phyloP scores from a whole-genome alignment of 1,139 yeast species.

The Entelexis sorbosivorans region DNA sequence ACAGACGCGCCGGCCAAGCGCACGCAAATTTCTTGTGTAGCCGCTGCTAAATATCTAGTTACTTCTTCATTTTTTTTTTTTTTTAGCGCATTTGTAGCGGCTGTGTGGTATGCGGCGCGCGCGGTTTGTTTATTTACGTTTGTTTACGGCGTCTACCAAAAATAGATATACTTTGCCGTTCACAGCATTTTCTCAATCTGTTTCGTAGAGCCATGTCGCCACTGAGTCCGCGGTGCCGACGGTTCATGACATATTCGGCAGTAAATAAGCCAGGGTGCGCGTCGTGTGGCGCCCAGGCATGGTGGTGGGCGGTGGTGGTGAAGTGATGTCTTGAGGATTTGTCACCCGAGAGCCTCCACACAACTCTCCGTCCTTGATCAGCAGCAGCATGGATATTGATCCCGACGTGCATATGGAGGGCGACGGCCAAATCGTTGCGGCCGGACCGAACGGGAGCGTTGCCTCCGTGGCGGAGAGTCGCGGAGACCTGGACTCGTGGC shows the following conservation, averaged over 20 bases:
- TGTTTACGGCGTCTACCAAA: too few relatives aligned
- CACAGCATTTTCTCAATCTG: too few relatives aligned
- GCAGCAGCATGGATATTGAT: slow-evolving; percentile 30
- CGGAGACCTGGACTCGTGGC: slow-evolving; percentile 60
- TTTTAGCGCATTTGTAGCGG: too few relatives aligned
- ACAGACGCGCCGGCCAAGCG: too few relatives aligned
- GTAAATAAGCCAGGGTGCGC: not conserved
- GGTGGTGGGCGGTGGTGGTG: not conserved
- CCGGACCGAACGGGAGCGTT: slow-evolving; percentile 10
- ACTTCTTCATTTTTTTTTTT: too few relatives aligned
- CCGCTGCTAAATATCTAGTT: too few relatives aligned
- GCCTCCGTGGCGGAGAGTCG: slow-evolving; percentile 5
- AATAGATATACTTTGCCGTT: too few relatives aligned
- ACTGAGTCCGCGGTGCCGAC: not conserved
- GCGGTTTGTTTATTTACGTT: too few relatives aligned
- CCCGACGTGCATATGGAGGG: slow-evolving; percentile 35
- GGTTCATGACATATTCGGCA: not conserved
- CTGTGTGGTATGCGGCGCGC: too few relatives aligned
- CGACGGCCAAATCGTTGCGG: slow-evolving; percentile 24
- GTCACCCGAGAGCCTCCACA: slow-evolving; percentile 9
- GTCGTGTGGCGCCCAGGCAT: not conserved
- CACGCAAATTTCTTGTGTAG: too few relatives aligned
- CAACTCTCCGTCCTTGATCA: slow-evolving; percentile 5
- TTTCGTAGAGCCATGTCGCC: too few relatives aligned
- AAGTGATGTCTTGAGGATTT: not conserved